Base-by-base conservation (phyloP, 192 early-diverging fungal species). In the Mortierella hygrophila region DNA sequence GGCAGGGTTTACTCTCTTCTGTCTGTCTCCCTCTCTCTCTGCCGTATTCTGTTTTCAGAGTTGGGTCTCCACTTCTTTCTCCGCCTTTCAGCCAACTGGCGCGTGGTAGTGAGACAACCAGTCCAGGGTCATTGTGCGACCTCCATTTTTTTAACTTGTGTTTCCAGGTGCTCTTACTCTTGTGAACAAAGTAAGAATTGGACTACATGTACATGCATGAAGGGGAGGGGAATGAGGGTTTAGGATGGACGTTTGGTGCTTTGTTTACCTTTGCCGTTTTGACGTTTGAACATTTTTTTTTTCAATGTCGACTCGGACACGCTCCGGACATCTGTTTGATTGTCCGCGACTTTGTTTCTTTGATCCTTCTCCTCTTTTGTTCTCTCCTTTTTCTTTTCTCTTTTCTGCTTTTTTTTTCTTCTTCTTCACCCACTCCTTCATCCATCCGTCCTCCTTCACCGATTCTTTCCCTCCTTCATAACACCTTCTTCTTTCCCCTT, bases 41-140 rank as follows among this genome's bases (percentile, higher is more conserved):
- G 35, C 1, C n/a, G n/a, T n/a, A n/a, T n/a, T n/a, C 38, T 21
- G 20, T 1, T 20, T 6, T 15, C 52, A 21, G 52, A 16, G 52
- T 54, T 16, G 47, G 16, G 47, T 55, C 6, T 55, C 54, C 20
- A 35, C 26, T 65, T 65, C 60, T 26, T 60, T 60, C 60, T 26
- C 60, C 60, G n/a, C 26, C 11, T 32, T 2, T 29, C 26, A 32
- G 7, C 8, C 16, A 0, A 69, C 68, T 38, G 38, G 20, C 69
- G 60, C 60, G 60, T 65, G 60, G 60, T 32, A 65, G 26, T 26
- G 71, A 46, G 23, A 72, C 38, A 18, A 29, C 21, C 9, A 21
- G 74, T 52, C 46, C 49, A 75, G 54, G 74, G 54, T 52, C 46
- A 75, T 40, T 60, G 74, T 75, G 74, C 32, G 35, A 57, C 74